Base-by-base conservation (phyloP, 2,329 filamentous ascomycete genomes). In the Phaeosphaeriaceae sp. region DNA sequence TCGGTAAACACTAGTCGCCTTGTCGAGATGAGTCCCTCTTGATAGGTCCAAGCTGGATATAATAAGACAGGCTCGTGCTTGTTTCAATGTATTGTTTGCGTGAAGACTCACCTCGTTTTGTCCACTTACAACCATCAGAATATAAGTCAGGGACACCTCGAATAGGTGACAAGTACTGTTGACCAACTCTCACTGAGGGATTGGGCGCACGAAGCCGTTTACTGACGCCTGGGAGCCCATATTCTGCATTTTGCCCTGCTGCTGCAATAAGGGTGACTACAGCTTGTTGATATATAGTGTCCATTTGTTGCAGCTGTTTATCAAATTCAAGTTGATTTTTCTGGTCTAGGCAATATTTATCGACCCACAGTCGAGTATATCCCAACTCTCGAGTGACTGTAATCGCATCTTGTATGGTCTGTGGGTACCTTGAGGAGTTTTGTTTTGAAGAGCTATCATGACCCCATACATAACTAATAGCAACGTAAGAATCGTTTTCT, bases 241-340 rank as follows among this genome's bases (percentile, higher is more conserved):
- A 35, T 15, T 23, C 33, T 17, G 47, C 5, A 17, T 42, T 29
- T 12, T 28, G 7, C 30, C 50, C 41, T n/a, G 42, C 45, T 2
- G 49, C 42, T 6, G 52, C 52, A 7, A 56, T 37, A 15, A 56
- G 45, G 4, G 52, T 56, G 5, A 50, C 8, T 5, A 39, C 15
- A n/a, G 49, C 49, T 11, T 46, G 26, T 11, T 26, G 13, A 26
- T 53, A 56, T n/a, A 56, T 50, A 7, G 20, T 7, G 26, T 42
- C 49, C 52, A 56, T 56, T 16, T 53, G 21, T 15, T 33, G 37
- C n/a, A 52, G 37, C 16, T 44, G 39, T 8, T 33, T 8, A 26
- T 49, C n/a, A 16, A 37, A 28, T 15, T 49, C 46, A 11, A 23
- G 1, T 4, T 12, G 8, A 3, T 43, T 28, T 16, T n/a, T 21